Base-by-base conservation (phyloP, 2,329 filamentous ascomycete species). In the Pseudogymnoascus sp. region DNA sequence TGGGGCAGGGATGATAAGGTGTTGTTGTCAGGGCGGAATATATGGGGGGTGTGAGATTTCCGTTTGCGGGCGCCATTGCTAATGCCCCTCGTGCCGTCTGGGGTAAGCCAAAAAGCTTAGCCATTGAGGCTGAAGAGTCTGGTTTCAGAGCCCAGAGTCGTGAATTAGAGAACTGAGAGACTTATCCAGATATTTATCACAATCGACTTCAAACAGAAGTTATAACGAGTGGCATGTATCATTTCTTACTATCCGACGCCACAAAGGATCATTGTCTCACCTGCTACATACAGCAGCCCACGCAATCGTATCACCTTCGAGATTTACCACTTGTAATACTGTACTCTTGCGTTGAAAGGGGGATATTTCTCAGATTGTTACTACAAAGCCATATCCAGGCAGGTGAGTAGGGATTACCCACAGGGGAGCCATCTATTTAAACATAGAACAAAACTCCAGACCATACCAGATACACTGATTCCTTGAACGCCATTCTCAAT, bases 41-140 rank as follows among this genome's bases (percentile, higher is more conserved):
- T 33, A 56, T 33, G 23, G 46, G 26, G 46, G 46, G 19, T 31
- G n/a, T 53, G 26, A 26, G 46, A 31, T 31, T 31, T 53, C 46
- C 46, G 46, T 53, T 53, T 53, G 26, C 26, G n/a, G 46, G 46
- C n/a, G 44, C 26, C 46, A 53, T 19, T 53, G 46, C 15, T 23
- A 53, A 53, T 53, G 17, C 46, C 46, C 46, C 46, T 56, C 46
- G 26, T 56, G 46, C 46, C 46, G 19, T 31, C n/a, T 56, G 26
- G 46, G 46, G 26, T 56, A 56, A 56, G 46, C 46, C 46, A 56
- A 56, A 50, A 56, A 56, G 46, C 46, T 56, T 56, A 56, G n/a
- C 46, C n/a, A 33, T 56, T 31, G 46, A 56, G 46, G 46, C 46
- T 53, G 46, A 33, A 56, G 21, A 33, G 26, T 7, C 26, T 29